A percentile compares a stretch with the other conserved stretches of the same genome.
These are phyloP conservation scores for Achaetomiella virescens DNA, from an alignment of 495 filamentous ascomycete species.

Conservation along the genomic window DNA sequence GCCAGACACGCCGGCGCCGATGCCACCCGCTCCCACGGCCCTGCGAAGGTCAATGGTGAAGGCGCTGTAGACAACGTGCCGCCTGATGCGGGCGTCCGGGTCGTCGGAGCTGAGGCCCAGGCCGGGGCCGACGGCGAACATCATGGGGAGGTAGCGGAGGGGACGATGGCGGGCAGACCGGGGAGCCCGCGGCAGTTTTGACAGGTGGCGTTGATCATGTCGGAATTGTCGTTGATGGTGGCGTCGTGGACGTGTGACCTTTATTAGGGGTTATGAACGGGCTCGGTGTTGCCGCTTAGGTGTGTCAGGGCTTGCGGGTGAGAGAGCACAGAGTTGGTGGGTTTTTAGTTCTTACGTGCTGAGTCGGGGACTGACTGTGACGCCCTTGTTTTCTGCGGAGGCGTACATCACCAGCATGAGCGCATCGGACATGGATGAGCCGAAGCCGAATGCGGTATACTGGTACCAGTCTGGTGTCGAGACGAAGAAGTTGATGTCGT, in stretches of 20 bases:
- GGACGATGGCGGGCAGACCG: conserved; percentile 23
- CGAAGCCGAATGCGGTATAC: conserved; percentile 28
- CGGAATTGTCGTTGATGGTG: conserved; percentile 1
- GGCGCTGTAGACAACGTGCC: conserved; percentile 47
- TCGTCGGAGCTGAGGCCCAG: conserved; percentile 32
- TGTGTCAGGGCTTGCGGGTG: neutral
- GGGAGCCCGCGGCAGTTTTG: conserved; percentile 42
- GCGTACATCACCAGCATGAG: conserved; percentile 28
- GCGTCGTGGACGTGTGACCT: conserved; percentile 36
- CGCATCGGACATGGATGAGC: conserved; percentile 18
- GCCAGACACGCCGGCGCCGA: neutral
- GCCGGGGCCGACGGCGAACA: conserved; percentile 50
- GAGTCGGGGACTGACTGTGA: conserved; percentile 20
- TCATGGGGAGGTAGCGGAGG: conserved; percentile 40
- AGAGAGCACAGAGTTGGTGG: neutral
- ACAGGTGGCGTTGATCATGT: conserved; percentile 46
- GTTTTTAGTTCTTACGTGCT: conserved; percentile 16
- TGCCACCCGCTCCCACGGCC: conserved; percentile 37
- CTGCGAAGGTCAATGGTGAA: conserved; percentile 49
- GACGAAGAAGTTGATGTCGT: conserved; percentile 29
- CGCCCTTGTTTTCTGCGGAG: conserved; percentile 12
- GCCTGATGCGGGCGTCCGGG: conserved; percentile 36
- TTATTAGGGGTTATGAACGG: conserved; percentile 35
- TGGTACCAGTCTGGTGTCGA: conserved; percentile 22
- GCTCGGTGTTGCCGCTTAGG: conserved; percentile 41